These are phyloP conservation scores for Penicillium flavigenum DNA, from an alignment of 495 filamentous ascomycete species.

Conservation along the genomic window DNA sequence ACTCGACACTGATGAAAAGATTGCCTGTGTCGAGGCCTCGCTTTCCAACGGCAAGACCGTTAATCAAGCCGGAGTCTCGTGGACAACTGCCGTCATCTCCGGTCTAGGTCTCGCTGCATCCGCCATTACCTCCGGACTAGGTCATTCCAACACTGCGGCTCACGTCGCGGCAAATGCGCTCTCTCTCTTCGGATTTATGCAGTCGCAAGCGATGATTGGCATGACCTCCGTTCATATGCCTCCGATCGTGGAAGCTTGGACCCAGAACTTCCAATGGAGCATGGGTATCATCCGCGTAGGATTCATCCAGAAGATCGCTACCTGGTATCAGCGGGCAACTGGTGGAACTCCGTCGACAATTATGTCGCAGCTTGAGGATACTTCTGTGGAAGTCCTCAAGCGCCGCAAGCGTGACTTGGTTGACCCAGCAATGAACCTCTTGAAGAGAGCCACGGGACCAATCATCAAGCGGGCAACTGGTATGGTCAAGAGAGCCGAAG, in stretches of 20 bases:
- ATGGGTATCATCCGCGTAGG: constrained; percentile 91
- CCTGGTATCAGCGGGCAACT: constrained; percentile 95
- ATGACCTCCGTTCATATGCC: constrained; percentile 83
- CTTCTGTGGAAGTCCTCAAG: constrained; percentile 85
- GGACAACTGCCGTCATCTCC: constrained; percentile 83
- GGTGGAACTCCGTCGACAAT: constrained; percentile 83
- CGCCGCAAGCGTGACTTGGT: constrained; percentile 50
- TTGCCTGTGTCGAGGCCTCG: constrained; percentile 86
- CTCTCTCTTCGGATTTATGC: constrained; percentile 93
- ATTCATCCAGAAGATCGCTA: constrained; percentile 85
- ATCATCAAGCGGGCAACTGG: constrained; percentile 48
- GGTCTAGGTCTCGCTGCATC: constrained; percentile 80
- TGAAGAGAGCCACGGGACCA: constrained; percentile 48
- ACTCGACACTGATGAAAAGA: constrained; percentile 55
- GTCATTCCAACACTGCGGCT: constrained; percentile 93
- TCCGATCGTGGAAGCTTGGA: constrained; percentile 90
- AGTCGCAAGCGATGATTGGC: constrained; percentile 93
- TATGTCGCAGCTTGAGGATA: constrained; percentile 67
- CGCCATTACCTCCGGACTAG: constrained; percentile 76
- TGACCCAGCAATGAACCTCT: constrained; percentile 40
- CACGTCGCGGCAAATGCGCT: constrained; percentile 92
- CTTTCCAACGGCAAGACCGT: constrained; percentile 95
- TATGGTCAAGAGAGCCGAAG: constrained; percentile 35
- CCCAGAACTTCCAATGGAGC: constrained; percentile 97
- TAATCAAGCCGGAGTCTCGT: constrained; percentile 82